Evolutionary conservation across 75 land plant genomes (phyloP).

Genomic region (Sequoia sempervirens): DNA sequence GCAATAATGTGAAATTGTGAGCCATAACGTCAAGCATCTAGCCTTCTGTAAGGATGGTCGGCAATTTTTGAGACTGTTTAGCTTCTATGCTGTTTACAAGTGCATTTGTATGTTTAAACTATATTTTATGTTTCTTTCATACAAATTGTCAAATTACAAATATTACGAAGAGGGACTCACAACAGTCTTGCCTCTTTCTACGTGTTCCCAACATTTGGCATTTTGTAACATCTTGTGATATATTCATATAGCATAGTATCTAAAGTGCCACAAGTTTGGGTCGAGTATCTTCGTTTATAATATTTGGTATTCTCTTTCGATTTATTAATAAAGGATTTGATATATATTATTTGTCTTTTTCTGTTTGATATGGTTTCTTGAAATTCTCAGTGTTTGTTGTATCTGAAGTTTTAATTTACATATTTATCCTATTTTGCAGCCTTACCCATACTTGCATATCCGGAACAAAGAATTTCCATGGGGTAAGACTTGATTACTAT

Average conservation of each 20-base stretch:
- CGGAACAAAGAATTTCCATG: slow-evolving; percentile 84
- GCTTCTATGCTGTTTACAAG: neutral
- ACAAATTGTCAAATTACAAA: neutral
- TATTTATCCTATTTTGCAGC: slow-evolving; percentile 27
- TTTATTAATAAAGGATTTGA: neutral
- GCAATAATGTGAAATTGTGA: neutral
- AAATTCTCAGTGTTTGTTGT: neutral
- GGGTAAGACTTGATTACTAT: slow-evolving; percentile 36
- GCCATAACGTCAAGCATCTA: neutral
- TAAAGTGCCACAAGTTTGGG: neutral
- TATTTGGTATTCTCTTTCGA: neutral
- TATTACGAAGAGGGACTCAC: neutral
- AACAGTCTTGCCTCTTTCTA: neutral
- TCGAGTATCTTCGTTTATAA: too few relatives aligned
- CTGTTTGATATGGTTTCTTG: neutral
- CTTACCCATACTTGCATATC: slow-evolving; percentile 65
- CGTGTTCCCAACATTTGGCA: neutral
- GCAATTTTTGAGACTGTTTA: neutral
- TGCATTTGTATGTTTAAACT: neutral
- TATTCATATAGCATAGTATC: neutral
- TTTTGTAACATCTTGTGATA: neutral
- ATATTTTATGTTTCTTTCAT: neutral
- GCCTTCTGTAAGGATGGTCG: neutral
- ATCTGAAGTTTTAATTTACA: neutral
- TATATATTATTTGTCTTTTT: neutral